Evolutionary conservation across 306 rosid species (phyloP).

Genomic region (Mimosa pudica): DNA sequence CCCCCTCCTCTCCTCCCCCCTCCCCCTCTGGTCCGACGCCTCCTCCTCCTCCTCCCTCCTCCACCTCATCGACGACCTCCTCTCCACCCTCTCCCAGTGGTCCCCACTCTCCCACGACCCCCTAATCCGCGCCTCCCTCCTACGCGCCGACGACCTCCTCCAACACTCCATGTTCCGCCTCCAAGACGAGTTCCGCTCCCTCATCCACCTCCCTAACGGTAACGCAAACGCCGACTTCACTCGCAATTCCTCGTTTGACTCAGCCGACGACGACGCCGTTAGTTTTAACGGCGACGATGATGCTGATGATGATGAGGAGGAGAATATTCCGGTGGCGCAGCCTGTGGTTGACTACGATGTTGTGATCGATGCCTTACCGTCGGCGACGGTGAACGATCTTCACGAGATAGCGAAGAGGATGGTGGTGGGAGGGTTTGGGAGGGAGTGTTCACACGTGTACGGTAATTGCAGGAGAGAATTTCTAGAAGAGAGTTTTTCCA

Average conservation of each 20-base stretch:
- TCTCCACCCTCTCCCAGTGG: conserved; percentile 62
- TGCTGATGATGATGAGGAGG: conserved; percentile 38
- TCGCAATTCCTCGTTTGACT: conserved; percentile 49
- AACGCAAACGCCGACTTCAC: conserved; percentile 46
- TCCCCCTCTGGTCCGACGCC: conserved; percentile 61
- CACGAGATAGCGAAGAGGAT: conserved; percentile 76
- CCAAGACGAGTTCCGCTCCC: conserved; percentile 72
- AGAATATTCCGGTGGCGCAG: conserved; percentile 58
- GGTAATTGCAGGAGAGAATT: conserved; percentile 69
- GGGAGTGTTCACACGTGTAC: conserved; percentile 71
- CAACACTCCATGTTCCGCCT: conserved; percentile 78
- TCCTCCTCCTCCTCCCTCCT: conserved; percentile 64
- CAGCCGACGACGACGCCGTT: conserved; percentile 49
- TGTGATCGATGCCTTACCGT: conserved; percentile 67
- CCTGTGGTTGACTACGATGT: conserved; percentile 60
- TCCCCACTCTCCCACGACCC: conserved; percentile 40
- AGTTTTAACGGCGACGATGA: conserved; percentile 19
- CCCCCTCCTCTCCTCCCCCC: conserved; percentile 51
- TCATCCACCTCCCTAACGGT: conserved; percentile 28
- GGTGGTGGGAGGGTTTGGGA: conserved; percentile 71
- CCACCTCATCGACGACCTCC: conserved; percentile 64
- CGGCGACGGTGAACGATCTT: conserved; percentile 60
- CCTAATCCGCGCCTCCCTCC: conserved; percentile 48
- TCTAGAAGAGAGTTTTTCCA: conserved; percentile 64
- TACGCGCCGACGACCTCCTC: conserved; percentile 68